Conservation (phyloP, 75 land plant species). For the Chamaecyparis obtusa region DNA sequence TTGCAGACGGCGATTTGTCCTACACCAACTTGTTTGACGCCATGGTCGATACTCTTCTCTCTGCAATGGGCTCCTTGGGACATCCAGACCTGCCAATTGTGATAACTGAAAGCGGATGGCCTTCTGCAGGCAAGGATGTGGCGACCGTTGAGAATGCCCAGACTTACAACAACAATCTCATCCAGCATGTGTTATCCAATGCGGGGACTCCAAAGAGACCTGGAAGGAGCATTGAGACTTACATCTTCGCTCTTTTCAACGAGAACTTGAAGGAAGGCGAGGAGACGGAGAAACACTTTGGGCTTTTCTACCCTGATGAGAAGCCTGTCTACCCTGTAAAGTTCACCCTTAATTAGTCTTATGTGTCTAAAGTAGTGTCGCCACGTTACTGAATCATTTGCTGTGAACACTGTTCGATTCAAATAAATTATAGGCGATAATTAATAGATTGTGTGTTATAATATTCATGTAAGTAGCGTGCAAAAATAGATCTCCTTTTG, state of each 20-base stretch:
- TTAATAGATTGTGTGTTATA: no score
- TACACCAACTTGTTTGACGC: conserved; percentile 53
- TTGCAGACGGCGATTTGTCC: not conserved
- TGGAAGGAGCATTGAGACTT: conserved; percentile 26
- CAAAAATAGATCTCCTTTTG: no score
- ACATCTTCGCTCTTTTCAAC: conserved; percentile 53
- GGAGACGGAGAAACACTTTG: conserved; percentile 38
- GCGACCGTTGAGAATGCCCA: conserved; percentile 37
- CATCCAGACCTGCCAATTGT: conserved; percentile 49
- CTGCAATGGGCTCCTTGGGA: conserved; percentile 42
- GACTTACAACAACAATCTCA: conserved; percentile 34
- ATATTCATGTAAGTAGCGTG: no score
- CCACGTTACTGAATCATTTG: no score
- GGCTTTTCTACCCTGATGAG: conserved; percentile 31
- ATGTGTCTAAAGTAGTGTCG: no score
- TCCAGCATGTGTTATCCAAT: conserved; percentile 25
- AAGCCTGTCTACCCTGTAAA: conserved; percentile 24
- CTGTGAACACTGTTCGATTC: no score
- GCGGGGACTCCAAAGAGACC: conserved; percentile 48
- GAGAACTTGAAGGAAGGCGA: conserved; percentile 38
- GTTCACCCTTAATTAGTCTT: not conserved
- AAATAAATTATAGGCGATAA: no score
- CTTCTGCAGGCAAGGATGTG: conserved; percentile 48
- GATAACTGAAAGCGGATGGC: conserved; percentile 87
- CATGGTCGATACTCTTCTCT: conserved; percentile 47